phyloP scores from a whole-genome alignment of 768 basidiomycete species.

The Psilocybe tampanensis region DNA sequence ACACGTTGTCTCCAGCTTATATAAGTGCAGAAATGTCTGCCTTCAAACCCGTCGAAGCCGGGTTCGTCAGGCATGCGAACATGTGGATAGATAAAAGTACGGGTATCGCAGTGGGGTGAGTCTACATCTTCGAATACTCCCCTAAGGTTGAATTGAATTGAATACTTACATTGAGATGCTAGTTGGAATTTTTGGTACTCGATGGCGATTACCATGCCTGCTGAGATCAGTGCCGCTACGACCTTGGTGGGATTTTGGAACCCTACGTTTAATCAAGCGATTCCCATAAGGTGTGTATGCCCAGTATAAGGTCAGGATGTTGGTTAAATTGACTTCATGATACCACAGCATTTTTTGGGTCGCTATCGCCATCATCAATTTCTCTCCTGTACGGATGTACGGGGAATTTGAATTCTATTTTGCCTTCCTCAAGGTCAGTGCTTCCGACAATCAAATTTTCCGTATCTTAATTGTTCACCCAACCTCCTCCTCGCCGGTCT shows the following conservation, averaged over 20 bases:
- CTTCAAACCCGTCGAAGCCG: conserved; percentile 60
- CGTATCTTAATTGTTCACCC: not conserved
- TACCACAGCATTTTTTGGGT: conserved; percentile 30
- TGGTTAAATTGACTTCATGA: not conserved
- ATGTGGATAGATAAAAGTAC: conserved; percentile 50
- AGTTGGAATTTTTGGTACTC: conserved; percentile 48
- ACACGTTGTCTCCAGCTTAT: conserved; percentile 21
- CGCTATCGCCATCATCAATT: conserved; percentile 35
- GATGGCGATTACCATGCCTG: conserved; percentile 42
- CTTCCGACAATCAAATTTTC: not conserved
- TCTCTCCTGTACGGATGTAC: conserved; percentile 45
- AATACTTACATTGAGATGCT: not conserved
- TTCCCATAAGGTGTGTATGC: conserved; percentile 27
- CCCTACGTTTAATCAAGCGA: conserved; percentile 19
- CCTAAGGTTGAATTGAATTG: not conserved
- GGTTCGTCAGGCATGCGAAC: conserved; percentile 51
- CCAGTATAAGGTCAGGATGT: not conserved
- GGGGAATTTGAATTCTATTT: conserved; percentile 62
- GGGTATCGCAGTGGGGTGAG: conserved; percentile 29
- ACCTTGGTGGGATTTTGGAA: conserved; percentile 45
- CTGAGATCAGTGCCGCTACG: conserved; percentile 56
- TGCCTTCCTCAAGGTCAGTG: conserved; percentile 30
- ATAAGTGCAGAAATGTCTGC: conserved; percentile 55
- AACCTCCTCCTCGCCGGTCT: conserved; percentile 19
- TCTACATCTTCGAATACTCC: no score